These are phyloP conservation scores for Euphorbia lathyris DNA, from an alignment of 345 rosid genomes.

Conservation along the genomic window DNA sequence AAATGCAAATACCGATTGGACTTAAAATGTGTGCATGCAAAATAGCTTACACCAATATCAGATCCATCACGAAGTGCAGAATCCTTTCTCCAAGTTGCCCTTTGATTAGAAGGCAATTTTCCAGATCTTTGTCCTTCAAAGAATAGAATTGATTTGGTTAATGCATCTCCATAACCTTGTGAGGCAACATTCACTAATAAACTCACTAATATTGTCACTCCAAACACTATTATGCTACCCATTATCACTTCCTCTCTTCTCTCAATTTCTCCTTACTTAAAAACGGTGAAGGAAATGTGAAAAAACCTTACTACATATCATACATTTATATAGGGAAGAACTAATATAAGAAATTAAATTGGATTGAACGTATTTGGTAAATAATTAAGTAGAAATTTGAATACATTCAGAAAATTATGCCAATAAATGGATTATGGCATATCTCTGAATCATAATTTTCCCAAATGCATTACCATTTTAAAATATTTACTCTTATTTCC, in stretches of 20 bases:
- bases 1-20: neutral
- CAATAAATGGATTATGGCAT: too few relatives aligned
- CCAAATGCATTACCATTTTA: too few relatives aligned
- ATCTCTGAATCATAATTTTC: too few relatives aligned
- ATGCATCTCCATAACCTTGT: constrained; percentile 26
- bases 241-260: neutral
- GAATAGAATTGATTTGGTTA: constrained; percentile 21
- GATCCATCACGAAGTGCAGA: constrained; percentile 28
- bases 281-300: neutral
- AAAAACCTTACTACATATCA: too few relatives aligned
- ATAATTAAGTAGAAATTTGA: too few relatives aligned
- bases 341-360: too few relatives aligned
- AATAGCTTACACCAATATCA: constrained; percentile 19
- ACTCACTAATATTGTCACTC: neutral
- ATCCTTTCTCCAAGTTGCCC: constrained; percentile 21
- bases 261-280: neutral
- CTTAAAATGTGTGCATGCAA: neutral
- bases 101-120: constrained; percentile 22
- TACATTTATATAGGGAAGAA: too few relatives aligned
- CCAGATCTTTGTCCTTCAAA: constrained; percentile 33
- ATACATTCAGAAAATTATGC: too few relatives aligned
- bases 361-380: too few relatives aligned
- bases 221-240: constrained; percentile 2
- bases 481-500: too few relatives aligned
- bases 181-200: neutral